phyloP scores from a whole-genome alignment of 345 rosid species.

The Physaria fendleri region DNA sequence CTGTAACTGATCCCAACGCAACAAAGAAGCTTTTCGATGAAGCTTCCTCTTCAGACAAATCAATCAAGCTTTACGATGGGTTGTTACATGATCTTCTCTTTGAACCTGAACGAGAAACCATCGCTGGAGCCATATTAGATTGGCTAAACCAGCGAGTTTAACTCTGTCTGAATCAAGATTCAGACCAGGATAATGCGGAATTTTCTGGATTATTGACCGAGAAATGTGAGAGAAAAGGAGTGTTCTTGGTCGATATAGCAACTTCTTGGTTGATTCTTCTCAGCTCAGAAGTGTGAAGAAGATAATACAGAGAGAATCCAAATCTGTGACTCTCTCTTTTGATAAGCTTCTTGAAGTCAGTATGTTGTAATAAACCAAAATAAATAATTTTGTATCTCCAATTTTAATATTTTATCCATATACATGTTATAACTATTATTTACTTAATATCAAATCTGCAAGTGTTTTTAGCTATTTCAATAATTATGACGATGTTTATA shows the following conservation, averaged over 20 bases:
- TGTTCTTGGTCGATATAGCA: conserved; percentile 3
- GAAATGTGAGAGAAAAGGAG: not conserved
- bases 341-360: not conserved
- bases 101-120: conserved; percentile 70
- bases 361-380: not conserved
- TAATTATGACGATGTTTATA: no score
- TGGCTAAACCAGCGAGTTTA: conserved; percentile 62
- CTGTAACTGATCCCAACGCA: conserved; percentile 76
- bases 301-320: not conserved
- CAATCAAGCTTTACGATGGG: conserved; percentile 60
- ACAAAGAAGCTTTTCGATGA: conserved; percentile 53
- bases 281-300: not conserved
- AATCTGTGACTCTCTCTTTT: conserved; percentile 6
- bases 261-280: conserved; percentile 14
- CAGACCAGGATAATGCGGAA: not conserved
- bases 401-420: not conserved
- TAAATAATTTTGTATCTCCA: conserved; percentile 2
- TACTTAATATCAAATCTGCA: not conserved
- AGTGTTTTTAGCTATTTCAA: not conserved
- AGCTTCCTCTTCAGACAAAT: conserved; percentile 72
- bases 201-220: not conserved
- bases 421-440: not conserved
- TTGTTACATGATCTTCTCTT: conserved; percentile 83
- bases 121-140: conserved; percentile 51
- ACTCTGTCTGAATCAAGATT: conserved; percentile 3